phyloP scores from a whole-genome alignment of 2,329 filamentous ascomycete genomes.

The Waltergamsia citrina region DNA sequence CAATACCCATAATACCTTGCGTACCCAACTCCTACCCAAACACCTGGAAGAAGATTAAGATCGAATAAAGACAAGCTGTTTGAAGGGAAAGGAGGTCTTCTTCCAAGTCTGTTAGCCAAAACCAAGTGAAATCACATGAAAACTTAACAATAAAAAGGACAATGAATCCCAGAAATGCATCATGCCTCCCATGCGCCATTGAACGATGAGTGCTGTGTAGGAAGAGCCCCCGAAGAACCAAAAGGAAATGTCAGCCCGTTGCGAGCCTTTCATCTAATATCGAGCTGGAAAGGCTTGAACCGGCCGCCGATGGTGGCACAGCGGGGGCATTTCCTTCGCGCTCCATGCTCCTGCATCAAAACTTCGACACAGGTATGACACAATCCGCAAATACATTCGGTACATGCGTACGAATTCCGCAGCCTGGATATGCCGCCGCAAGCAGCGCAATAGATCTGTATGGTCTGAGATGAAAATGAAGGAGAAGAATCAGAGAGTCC shows the following conservation, averaged over 20 bases:
- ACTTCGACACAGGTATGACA: constrained; percentile 83
- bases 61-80: not conserved
- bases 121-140: not conserved
- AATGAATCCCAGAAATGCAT: not conserved
- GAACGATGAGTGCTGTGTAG: constrained; percentile 10
- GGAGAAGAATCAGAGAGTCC: constrained; percentile 63
- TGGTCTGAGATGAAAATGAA: constrained; percentile 61
- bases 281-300: constrained; percentile 79
- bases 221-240: not conserved
- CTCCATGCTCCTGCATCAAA: constrained; percentile 66
- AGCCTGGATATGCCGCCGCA: constrained; percentile 71
- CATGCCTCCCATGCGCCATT: constrained; percentile 1
- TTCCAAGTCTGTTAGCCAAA: too few species aligned
- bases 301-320: constrained; percentile 71
- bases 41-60: not conserved
- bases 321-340: constrained; percentile 66
- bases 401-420: constrained; percentile 84
- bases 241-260: constrained; percentile 1
- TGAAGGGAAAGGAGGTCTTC: too few species aligned
- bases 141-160: not conserved
- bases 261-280: constrained; percentile 51
- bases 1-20: too few species aligned
- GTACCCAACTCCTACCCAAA: too few species aligned
- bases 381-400: constrained; percentile 89
- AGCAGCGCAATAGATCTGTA: constrained; percentile 88